Percentiles rank a stretch among this genome's conserved stretches.
phyloP scores from a whole-genome alignment of 306 rosid genomes.

The Ochetophila trinervis region DNA sequence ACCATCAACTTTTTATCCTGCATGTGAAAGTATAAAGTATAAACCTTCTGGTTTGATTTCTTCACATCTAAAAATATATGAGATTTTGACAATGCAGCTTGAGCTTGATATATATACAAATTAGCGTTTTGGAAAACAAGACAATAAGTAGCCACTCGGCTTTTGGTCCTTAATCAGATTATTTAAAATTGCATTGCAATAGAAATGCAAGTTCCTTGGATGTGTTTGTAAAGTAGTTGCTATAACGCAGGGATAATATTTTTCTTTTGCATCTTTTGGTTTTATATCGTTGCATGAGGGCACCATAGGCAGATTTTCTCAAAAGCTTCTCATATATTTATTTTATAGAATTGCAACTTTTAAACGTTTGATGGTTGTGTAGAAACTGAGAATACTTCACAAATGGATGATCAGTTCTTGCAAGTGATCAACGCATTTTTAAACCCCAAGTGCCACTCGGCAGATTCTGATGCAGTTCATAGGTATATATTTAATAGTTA shows the following conservation, averaged over 20 bases:
- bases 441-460: constrained; percentile 70
- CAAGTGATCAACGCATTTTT: constrained; percentile 68
- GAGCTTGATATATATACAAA: too few relatives aligned
- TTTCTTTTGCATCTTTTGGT: not conserved
- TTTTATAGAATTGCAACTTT: constrained; percentile 7
- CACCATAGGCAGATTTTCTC: not conserved
- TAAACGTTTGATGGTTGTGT: constrained; percentile 25
- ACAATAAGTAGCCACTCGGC: too few relatives aligned
- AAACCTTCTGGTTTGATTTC: too few relatives aligned
- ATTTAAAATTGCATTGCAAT: too few relatives aligned
- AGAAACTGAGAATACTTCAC: constrained; percentile 38
- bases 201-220: too few relatives aligned
- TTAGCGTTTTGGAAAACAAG: too few relatives aligned
- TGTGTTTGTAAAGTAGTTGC: too few relatives aligned
- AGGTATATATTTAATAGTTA: constrained; percentile 33
- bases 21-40: not conserved
- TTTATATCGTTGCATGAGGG: constrained; percentile 2
- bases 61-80: too few relatives aligned
- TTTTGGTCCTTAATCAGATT: too few relatives aligned
- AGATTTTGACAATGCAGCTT: too few relatives aligned
- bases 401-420: constrained; percentile 29
- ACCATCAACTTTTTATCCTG: too few relatives aligned
- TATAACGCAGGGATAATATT: too few relatives aligned
- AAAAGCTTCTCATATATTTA: not conserved
- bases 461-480: constrained; percentile 60